Percentiles rank a stretch among this genome's conserved stretches.
These are phyloP conservation scores for Blepharisma stoltei DNA, from an alignment of 73 alveolate genomes.

Conservation along the genomic window DNA sequence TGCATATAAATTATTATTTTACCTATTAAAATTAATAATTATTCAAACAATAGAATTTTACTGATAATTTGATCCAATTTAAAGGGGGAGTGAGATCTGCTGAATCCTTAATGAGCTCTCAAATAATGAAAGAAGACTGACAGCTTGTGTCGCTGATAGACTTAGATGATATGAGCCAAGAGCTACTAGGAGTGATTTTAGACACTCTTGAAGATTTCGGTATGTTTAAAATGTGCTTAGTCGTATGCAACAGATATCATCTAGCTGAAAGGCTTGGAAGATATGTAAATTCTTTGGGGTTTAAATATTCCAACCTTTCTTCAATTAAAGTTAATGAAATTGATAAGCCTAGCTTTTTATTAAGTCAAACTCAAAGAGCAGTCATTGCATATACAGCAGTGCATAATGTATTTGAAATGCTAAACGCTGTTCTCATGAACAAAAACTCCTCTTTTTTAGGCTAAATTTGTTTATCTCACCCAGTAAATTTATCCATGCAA, in stretches of 20 bases:
- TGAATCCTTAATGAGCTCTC: slow-evolving; percentile 45
- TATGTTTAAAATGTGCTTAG: slow-evolving; percentile 69
- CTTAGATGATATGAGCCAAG: slow-evolving; percentile 68
- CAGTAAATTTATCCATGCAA: no score
- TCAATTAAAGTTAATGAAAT: not conserved
- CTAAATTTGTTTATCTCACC: no score
- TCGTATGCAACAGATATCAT: slow-evolving; percentile 85
- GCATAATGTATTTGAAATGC: slow-evolving; percentile 72
- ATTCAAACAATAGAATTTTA: no score
- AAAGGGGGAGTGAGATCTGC: no score
- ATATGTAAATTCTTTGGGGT: slow-evolving; percentile 61
- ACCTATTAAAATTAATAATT: no score
- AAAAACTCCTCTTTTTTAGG: no score
- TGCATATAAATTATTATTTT: no score
- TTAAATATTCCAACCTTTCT: slow-evolving; percentile 70
- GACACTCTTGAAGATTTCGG: slow-evolving; percentile 82
- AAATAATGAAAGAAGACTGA: slow-evolving; percentile 34
- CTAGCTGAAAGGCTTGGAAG: slow-evolving; percentile 75
- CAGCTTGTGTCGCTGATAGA: slow-evolving; percentile 63
- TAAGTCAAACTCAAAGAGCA: slow-evolving; percentile 38
- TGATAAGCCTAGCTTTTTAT: not conserved
- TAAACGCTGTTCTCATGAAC: no score
- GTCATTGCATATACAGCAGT: slow-evolving; percentile 81
- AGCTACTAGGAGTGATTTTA: slow-evolving; percentile 64
- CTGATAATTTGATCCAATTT: no score